Evolutionary conservation across 352 stramenopile species (phyloP).

Genomic region (Albugo candida): DNA sequence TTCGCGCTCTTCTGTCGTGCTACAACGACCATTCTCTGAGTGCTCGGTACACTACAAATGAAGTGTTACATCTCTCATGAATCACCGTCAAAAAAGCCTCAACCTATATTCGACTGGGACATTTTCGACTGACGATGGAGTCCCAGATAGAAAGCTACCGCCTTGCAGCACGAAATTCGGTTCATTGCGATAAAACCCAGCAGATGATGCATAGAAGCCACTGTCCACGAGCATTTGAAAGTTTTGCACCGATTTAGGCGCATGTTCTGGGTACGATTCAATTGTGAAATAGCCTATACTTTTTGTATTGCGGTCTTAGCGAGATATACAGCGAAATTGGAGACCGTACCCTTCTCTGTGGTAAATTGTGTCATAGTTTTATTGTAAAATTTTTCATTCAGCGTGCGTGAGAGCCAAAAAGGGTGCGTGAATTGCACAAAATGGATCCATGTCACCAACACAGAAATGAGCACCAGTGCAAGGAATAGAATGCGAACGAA

Average conservation of each 20-base stretch:
- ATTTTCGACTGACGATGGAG: slow-evolving; percentile 39
- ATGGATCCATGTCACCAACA: too few relatives aligned
- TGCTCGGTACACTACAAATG: slow-evolving; percentile 31
- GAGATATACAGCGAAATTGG: neutral
- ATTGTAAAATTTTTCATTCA: slow-evolving; percentile 47
- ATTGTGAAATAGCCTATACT: slow-evolving; percentile 37
- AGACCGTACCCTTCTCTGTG: slow-evolving; percentile 18
- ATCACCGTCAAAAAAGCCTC: neutral
- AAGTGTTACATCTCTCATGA: too few relatives aligned
- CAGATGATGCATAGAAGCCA: slow-evolving; percentile 37
- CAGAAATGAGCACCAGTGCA: too few relatives aligned
- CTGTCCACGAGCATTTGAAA: slow-evolving; percentile 43
- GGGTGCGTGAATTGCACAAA: too few relatives aligned
- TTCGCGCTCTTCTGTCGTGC: slow-evolving; percentile 41
- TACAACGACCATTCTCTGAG: slow-evolving; percentile 66
- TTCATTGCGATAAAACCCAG: slow-evolving; percentile 74
- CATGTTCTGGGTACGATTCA: slow-evolving; percentile 59
- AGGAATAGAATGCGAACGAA: too few relatives aligned
- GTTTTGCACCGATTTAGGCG: slow-evolving; percentile 45
- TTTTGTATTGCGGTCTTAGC: too few relatives aligned
- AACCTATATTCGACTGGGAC: slow-evolving; percentile 63
- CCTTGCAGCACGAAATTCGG: slow-evolving; percentile 62
- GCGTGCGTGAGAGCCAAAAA: slow-evolving; percentile 2
- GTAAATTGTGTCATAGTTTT: slow-evolving; percentile 67
- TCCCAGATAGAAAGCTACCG: slow-evolving; percentile 46